Conservation (phyloP, 495 filamentous ascomycete genomes). For the Bryoglossum gracile region DNA sequence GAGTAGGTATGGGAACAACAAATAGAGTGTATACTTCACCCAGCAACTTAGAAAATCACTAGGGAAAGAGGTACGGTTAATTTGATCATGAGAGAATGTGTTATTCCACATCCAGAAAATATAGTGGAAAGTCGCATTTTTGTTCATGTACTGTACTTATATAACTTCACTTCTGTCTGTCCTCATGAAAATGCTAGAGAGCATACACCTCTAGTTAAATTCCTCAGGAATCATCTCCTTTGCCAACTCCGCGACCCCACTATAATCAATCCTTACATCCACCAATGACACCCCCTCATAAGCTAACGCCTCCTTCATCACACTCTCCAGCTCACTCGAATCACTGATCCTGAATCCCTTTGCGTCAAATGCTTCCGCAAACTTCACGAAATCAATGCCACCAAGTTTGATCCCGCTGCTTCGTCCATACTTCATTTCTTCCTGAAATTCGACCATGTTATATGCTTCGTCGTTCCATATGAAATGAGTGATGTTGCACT, state of each 20-base stretch:
- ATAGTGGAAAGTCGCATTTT: no score
- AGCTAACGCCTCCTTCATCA: slow-evolving; percentile 29
- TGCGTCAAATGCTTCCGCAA: slow-evolving; percentile 33
- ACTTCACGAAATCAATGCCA: slow-evolving; percentile 32
- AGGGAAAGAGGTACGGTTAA: no score
- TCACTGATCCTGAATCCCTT: slow-evolving; percentile 27
- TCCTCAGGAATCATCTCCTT: slow-evolving; percentile 9
- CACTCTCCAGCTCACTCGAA: slow-evolving; percentile 24
- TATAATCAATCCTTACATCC: slow-evolving; percentile 32
- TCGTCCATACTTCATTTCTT: slow-evolving; percentile 34
- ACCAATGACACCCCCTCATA: slow-evolving; percentile 32
- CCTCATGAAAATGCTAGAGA: no score
- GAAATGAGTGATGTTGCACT: slow-evolving; percentile 36
- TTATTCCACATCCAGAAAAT: no score
- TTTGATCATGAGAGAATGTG: no score
- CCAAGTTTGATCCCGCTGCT: slow-evolving; percentile 29
- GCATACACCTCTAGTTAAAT: slow-evolving; percentile 1
- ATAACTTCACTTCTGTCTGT: no score
- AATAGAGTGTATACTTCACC: no score
- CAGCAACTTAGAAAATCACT: no score
- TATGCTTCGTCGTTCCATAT: slow-evolving; percentile 35
- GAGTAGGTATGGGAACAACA: no score
- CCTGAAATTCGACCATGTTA: slow-evolving; percentile 38
- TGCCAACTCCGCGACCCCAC: neutral
- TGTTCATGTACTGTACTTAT: no score